These are phyloP conservation scores for Penicillium coprophilum DNA, from an alignment of 495 filamentous ascomycete species.

Conservation along the genomic window DNA sequence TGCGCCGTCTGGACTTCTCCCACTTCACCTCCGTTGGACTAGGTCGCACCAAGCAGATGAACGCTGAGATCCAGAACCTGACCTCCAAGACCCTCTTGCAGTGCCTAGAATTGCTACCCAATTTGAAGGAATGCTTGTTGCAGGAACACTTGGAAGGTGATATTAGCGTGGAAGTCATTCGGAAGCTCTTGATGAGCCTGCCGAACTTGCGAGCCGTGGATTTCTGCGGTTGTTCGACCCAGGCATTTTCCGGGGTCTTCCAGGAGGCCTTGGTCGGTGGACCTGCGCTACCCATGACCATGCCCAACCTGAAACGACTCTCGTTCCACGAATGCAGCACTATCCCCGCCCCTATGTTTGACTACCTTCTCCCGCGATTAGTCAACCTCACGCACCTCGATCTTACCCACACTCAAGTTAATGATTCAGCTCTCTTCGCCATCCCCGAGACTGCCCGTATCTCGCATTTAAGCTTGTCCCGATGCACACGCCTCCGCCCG, in stretches of 20 bases:
- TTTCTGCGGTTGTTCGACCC: constrained; percentile 77
- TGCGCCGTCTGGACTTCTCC: constrained; percentile 81
- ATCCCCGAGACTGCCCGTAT: constrained; percentile 71
- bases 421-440: constrained; percentile 65
- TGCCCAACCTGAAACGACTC: constrained; percentile 64
- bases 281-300: constrained; percentile 41
- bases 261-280: constrained; percentile 45
- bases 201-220: constrained; percentile 70
- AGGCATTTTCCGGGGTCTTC: constrained; percentile 64
- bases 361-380: constrained; percentile 68
- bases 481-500: constrained; percentile 70
- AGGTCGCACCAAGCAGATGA: constrained; percentile 78
- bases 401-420: constrained; percentile 76
- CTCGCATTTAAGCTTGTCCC: constrained; percentile 78
- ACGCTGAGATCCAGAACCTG: constrained; percentile 75
- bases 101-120: constrained; percentile 73
- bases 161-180: constrained; percentile 64
- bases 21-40: constrained; percentile 84
- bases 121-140: constrained; percentile 75
- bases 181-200: constrained; percentile 66
- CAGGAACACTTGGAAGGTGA: constrained; percentile 87
- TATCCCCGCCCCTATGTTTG: constrained; percentile 65
- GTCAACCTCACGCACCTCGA: constrained; percentile 75
- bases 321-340: constrained; percentile 82
- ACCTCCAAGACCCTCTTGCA: constrained; percentile 73